phyloP scores from a whole-genome alignment of 2,329 filamentous ascomycete species.

The Cytospora piceae region DNA sequence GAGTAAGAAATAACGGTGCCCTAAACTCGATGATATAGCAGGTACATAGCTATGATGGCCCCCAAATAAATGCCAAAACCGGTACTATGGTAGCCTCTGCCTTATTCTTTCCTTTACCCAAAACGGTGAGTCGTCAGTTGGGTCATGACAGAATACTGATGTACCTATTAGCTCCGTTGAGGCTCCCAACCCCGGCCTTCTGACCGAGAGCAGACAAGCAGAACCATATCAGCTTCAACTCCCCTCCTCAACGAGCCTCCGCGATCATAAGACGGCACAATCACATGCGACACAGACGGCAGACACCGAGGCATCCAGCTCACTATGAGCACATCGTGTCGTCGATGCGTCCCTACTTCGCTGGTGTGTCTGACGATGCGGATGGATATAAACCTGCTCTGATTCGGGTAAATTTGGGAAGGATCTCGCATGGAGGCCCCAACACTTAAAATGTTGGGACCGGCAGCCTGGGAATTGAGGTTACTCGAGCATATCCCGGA shows the following conservation, averaged over 20 bases:
- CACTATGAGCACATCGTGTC: neutral
- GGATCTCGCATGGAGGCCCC: neutral
- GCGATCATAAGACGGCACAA: neutral
- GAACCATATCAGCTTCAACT: neutral
- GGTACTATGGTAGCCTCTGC: too few relatives aligned
- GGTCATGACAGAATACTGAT: neutral
- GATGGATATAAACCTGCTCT: neutral
- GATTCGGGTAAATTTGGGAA: neutral
- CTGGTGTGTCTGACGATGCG: slow-evolving; percentile 3
- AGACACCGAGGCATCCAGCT: neutral
- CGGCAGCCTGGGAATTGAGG: neutral
- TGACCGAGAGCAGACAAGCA: neutral
- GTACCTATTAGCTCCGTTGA: slow-evolving; percentile 1
- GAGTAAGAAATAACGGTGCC: neutral
- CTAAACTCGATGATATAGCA: too few relatives aligned
- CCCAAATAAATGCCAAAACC: too few relatives aligned
- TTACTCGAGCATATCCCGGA: neutral
- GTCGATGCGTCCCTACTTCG: neutral
- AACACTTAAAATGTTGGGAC: slow-evolving; percentile 5
- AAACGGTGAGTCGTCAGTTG: neutral
- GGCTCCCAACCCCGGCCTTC: neutral
- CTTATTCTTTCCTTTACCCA: neutral
- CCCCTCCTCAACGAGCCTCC: neutral
- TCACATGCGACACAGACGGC: neutral
- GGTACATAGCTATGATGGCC: neutral